A percentile compares a stretch with the other conserved stretches of the same genome.
These are phyloP conservation scores for Rhodotorula mucilaginosa DNA, from an alignment of 1,284 basidiomycete species.

Conservation along the genomic window DNA sequence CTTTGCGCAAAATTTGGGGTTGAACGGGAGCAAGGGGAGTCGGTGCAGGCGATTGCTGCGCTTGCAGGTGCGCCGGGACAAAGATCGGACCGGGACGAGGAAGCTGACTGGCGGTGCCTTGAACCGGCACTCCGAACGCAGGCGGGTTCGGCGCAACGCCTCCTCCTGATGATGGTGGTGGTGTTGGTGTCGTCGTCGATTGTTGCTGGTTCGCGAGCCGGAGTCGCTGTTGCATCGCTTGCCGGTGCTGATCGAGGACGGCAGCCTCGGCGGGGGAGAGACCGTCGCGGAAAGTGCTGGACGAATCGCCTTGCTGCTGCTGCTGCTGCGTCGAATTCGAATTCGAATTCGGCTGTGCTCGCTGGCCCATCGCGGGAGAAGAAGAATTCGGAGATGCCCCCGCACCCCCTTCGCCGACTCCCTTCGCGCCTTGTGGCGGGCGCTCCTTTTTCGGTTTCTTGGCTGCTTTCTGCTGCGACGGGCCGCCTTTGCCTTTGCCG, in stretches of 20 bases:
- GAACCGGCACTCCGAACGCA: background rate
- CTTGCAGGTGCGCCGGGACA: background rate
- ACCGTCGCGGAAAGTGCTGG: background rate
- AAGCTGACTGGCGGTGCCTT: background rate
- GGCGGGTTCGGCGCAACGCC: background rate
- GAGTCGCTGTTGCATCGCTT: background rate
- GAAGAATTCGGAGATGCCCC: background rate
- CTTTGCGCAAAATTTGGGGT: slow-evolving; percentile 13
- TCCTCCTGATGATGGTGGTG: too few relatives aligned
- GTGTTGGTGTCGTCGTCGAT: background rate
- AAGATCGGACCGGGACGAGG: background rate
- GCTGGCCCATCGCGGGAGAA: background rate
- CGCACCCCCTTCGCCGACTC: background rate
- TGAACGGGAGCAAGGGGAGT: background rate
- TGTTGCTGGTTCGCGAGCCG: slow-evolving; percentile 5
- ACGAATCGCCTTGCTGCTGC: background rate
- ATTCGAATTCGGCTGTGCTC: slow-evolving; percentile 5
- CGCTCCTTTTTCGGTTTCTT: background rate
- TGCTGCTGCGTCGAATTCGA: slow-evolving; percentile 9
- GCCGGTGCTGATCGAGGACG: background rate
- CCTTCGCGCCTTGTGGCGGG: background rate
- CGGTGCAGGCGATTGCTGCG: background rate
- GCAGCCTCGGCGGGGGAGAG: background rate
- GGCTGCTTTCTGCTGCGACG: background rate
- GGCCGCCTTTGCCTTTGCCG: background rate